Evolutionary conservation across 2,329 filamentous ascomycete species (phyloP), one percentile per base, ranked within the genome.

Genomic region (Blumeria hordei): DNA sequence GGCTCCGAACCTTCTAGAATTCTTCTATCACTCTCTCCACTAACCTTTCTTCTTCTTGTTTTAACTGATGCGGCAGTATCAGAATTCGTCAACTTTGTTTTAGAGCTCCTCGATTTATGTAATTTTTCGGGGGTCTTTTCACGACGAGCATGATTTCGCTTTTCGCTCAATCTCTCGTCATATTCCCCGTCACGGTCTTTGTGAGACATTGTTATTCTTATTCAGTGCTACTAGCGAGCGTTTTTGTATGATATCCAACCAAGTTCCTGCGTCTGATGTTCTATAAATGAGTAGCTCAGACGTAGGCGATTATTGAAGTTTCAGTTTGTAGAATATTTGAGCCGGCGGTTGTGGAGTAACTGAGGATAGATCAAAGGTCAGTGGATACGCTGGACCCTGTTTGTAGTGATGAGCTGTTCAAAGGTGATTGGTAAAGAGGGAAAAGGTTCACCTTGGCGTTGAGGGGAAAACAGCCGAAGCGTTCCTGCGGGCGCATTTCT

Each of bases 121-220:
- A 63, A 61, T 35, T 62, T 62, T 59, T 62, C 62, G 44, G 64
- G 59, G 55, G 64, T 63, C 51, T 59, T 65, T 50, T 64, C 64
- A 11, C 55, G 59, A 57, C 64, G 65, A n/a, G 60, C 53, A 33
- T 62, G 58, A 55, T 64, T 59, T 56, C 62, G 57, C 52, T 60
- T 60, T 58, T 65, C 64, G 21, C 58, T 61, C 6, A 63, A 56
- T 16, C 57, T 58, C 56, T 64, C 60, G 33, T 63, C 62, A 12
- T 56, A 50, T 18, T 61, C 59, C 9, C 41, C 59, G 35, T 64
- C 61, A 41, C 54, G 58, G 18, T 63, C 62, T 58, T 62, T 62
- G 55, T 59, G 56, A 54, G 60, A 57, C 59, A 64, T 62, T 47
- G 58, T 41, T 41, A 41, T n/a, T 41, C 10, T n/a, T 41, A 3